Evolutionary conservation across 306 rosid species (phyloP).

Genomic region (Elaeagnus macrophylla): DNA sequence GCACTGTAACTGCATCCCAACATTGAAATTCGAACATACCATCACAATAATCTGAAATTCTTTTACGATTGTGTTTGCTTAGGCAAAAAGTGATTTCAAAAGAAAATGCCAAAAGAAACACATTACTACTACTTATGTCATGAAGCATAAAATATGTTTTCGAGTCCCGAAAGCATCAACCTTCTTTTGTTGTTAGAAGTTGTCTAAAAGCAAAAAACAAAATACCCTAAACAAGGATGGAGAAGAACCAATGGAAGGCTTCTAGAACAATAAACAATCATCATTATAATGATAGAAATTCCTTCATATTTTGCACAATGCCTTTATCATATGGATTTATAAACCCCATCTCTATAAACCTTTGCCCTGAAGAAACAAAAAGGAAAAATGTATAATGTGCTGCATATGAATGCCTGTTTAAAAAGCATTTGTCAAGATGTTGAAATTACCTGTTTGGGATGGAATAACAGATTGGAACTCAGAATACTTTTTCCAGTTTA

Average conservation of each 20-base stretch:
- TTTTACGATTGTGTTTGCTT: no score
- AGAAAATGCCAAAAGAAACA: no score
- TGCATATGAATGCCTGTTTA: background rate
- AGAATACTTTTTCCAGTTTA: constrained; percentile 41
- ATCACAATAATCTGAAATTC: no score
- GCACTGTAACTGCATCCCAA: no score
- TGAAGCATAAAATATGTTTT: no score
- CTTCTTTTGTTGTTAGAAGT: no score
- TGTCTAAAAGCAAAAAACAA: no score
- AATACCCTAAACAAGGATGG: no score
- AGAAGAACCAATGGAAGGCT: background rate
- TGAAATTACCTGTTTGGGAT: constrained; percentile 26
- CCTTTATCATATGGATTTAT: constrained; percentile 40
- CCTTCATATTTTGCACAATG: constrained; percentile 31
- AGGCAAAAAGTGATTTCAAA: no score
- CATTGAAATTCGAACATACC: no score
- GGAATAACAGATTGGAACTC: constrained; percentile 32
- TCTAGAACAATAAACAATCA: background rate
- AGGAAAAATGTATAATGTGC: background rate
- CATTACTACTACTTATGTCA: no score
- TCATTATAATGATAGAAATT: constrained; percentile 18
- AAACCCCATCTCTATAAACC: constrained; percentile 16
- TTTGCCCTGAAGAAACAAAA: constrained; percentile 13
- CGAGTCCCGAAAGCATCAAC: no score
- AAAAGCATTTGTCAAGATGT: background rate